Base-by-base conservation (phyloP, 225 moss, liverwort and hornwort genomes). In the Neckera pumila region DNA sequence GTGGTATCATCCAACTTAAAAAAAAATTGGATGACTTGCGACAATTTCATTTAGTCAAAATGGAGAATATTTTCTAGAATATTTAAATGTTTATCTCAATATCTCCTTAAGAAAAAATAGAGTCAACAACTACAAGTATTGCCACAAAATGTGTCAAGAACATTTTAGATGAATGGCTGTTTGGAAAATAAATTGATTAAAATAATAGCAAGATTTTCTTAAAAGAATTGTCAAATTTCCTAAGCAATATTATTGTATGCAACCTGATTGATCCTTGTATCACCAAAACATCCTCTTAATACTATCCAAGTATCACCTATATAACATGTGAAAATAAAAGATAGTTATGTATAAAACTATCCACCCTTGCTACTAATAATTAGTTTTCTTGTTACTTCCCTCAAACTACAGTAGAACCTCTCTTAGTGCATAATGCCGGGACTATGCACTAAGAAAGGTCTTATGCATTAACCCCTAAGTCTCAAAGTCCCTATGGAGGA, bases 141-240 rank as follows among this genome's bases (percentile, higher is more conserved):
- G 8, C 8, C 0, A 33, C 13, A 8, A 33, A 33, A 33, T 76
- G 51, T 0, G 1, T 17, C 13, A 33, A 21, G 20, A 51, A 51
- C 0, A 33, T 12, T 49, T 47, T 33, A 33, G 21, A 51, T 1
- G 0, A 2, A 49, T 51, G 21, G 4, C 21, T 51, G 21, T 1
- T 76, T 76, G 3, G 6, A 75, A 75, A 75, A 51, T 12, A 51
- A 20, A 31, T 33, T 75, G 34, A 21, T 51, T 51, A 21, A 2
- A 34, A 75, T 33, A 5, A 31, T 20, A 33, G 4, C 7, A 75
- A 49, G 33, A 33, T 51, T 47, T 0, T 33, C 2, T 8, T 12
- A 20, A 49, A 47, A 20, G 1, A 49, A 33, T 0, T 33, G 0
- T 21, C 12, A 49, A 75, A 75, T 7, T 75, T 75, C 0, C 4